These are phyloP conservation scores for Dendrocalamus sinicus DNA, from an alignment of 176 grass and related monocot species.

Conservation along the genomic window DNA sequence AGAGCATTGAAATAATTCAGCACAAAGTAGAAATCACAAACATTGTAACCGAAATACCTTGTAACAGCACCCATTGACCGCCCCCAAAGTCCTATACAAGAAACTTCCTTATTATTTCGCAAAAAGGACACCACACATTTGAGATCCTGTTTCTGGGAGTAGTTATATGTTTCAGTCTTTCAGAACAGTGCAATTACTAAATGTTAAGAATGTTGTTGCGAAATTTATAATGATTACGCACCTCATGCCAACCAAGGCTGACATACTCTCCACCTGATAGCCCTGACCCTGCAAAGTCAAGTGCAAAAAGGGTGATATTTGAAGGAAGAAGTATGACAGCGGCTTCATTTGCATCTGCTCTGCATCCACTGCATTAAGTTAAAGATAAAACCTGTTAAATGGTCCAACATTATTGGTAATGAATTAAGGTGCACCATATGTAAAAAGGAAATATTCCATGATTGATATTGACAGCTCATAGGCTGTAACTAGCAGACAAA, in stretches of 20 bases:
- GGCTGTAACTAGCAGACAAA: not conserved
- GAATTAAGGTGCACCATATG: not conserved
- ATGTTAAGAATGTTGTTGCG: not conserved
- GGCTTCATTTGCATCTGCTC: constrained; percentile 99
- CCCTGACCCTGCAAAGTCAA: constrained; percentile 97
- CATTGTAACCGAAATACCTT: constrained; percentile 57
- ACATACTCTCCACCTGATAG: constrained; percentile 93
- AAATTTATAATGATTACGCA: constrained; percentile 45
- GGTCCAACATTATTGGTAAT: not conserved
- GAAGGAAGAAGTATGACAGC: constrained; percentile 95
- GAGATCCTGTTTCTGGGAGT: constrained; percentile 90
- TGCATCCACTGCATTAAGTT: constrained; percentile 87
- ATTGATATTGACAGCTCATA: constrained; percentile 32
- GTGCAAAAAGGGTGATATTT: constrained; percentile 96
- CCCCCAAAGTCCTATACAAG: constrained; percentile 97
- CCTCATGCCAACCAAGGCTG: constrained; percentile 99
- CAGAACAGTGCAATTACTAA: constrained; percentile 33
- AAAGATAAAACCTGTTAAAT: constrained; percentile 31
- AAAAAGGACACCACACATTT: constrained; percentile 83
- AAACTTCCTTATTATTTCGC: constrained; percentile 85
- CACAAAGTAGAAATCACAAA: constrained; percentile 27
- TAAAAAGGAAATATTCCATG: constrained; percentile 6
- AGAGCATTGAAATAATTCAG: not conserved
- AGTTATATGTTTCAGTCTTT: constrained; percentile 23
- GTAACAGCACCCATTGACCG: constrained; percentile 99